These are phyloP conservation scores for Colletotrichum caudatum DNA, from an alignment of 2,329 filamentous ascomycete genomes.

Conservation along the genomic window DNA sequence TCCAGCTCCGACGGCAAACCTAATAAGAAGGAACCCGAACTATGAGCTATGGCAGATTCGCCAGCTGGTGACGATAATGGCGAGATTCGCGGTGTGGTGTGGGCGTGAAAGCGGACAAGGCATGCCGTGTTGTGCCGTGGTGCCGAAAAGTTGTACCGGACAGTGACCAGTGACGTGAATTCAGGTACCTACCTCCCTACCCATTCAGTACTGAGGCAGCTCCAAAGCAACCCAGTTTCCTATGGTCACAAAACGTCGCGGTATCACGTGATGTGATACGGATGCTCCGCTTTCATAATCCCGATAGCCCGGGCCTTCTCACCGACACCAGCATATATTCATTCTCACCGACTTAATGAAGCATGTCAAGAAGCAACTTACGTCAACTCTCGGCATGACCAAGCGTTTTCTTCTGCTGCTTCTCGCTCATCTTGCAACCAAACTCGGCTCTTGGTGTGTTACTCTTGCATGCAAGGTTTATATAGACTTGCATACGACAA, in stretches of 20 bases:
- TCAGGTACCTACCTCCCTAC: background rate
- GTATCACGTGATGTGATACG: constrained; percentile 23
- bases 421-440: background rate
- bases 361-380: background rate
- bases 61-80: background rate
- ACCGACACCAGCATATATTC: background rate
- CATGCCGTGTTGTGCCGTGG: constrained; percentile 7
- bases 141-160: constrained; percentile 18
- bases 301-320: background rate
- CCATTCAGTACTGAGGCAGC: background rate
- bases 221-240: constrained; percentile 6
- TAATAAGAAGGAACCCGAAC: background rate
- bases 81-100: constrained; percentile 4
- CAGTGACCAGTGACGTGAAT: constrained; percentile 19
- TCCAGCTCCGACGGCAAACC: constrained; percentile 4
- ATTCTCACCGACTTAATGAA: too few relatives aligned
- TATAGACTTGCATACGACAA: background rate
- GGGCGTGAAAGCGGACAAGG: background rate
- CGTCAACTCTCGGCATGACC: background rate
- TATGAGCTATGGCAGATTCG: background rate
- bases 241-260: constrained; percentile 33
- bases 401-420: background rate
- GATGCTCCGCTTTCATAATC: background rate
- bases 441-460: background rate
- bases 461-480: too few relatives aligned